Conservation (phyloP, 805 yeast species). For the Candida wancherniae region DNA sequence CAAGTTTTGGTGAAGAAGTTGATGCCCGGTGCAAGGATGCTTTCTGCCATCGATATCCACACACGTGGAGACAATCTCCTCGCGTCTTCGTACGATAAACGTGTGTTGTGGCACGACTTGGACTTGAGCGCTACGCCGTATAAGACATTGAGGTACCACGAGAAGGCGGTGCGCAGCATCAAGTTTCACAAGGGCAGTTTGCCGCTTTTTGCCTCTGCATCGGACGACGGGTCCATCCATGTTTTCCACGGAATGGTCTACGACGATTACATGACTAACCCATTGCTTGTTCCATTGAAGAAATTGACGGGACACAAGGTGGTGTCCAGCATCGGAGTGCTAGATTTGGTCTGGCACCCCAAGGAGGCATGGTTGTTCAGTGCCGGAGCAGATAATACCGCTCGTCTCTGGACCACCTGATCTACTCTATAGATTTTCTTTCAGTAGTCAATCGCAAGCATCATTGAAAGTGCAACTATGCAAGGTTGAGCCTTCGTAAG, state of each 20-base stretch:
- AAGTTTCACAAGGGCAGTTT: conserved; percentile 78
- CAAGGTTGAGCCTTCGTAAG: conserved; percentile 17
- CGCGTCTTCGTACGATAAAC: conserved; percentile 89
- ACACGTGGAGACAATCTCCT: conserved; percentile 94
- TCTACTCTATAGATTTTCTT: conserved; percentile 1
- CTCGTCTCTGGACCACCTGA: conserved; percentile 92
- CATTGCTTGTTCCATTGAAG: conserved; percentile 92
- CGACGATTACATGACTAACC: conserved; percentile 92
- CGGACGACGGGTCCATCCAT: conserved; percentile 91
- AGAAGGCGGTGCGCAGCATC: conserved; percentile 86
- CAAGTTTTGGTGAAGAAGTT: conserved; percentile 81
- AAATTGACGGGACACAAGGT: conserved; percentile 87
- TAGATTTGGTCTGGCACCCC: conserved; percentile 92
- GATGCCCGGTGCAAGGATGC: conserved; percentile 94
- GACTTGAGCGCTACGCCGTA: conserved; percentile 87
- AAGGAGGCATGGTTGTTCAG: conserved; percentile 96
- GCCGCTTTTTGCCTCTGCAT: conserved; percentile 90
- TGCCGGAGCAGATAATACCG: conserved; percentile 95
- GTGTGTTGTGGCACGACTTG: conserved; percentile 96
- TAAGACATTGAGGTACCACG: conserved; percentile 92
- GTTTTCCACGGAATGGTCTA: conserved; percentile 96
- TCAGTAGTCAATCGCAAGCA: not conserved
- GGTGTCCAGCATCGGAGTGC: conserved; percentile 75
- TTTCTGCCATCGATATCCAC: conserved; percentile 86
- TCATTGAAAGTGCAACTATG: conserved; percentile 12